These are phyloP conservation scores for Puccinia coronata DNA, from an alignment of 1,284 basidiomycete species.

Conservation along the genomic window DNA sequence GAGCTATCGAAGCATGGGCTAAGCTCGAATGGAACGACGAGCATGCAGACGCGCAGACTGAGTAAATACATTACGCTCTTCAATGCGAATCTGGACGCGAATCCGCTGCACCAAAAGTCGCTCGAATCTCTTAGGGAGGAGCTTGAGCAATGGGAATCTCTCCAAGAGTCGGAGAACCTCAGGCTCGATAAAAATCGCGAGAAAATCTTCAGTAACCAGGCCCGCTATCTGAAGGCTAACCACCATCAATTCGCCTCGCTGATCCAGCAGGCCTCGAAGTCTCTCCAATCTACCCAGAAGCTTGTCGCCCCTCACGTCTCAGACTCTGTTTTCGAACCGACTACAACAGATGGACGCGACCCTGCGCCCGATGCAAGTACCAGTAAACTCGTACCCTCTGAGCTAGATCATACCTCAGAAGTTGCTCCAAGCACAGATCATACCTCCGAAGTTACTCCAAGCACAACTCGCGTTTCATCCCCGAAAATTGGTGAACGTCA, in stretches of 20 bases:
- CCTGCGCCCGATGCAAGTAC: neutral
- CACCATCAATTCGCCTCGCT: constrained; percentile 6
- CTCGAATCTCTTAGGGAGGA: constrained; percentile 20
- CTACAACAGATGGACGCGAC: neutral
- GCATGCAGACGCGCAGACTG: constrained; percentile 13
- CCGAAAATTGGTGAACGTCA: no score
- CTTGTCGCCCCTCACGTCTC: neutral
- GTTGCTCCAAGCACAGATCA: neutral
- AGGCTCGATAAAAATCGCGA: constrained; percentile 2
- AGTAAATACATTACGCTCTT: constrained; percentile 31
- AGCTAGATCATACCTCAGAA: neutral
- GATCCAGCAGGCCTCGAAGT: constrained; percentile 30
- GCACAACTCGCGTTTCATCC: no score
- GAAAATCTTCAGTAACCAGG: constrained; percentile 21
- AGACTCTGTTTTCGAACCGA: neutral
- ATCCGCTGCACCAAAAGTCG: constrained; percentile 30
- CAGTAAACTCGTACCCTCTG: neutral
- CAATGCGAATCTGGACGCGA: constrained; percentile 44
- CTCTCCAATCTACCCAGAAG: neutral
- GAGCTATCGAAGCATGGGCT: constrained; percentile 28
- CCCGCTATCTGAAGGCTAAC: constrained; percentile 17
- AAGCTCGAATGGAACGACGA: constrained; percentile 13
- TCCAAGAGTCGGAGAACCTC: constrained; percentile 34
- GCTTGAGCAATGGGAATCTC: constrained; percentile 36
- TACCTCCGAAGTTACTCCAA: no score